phyloP scores from a whole-genome alignment of 805 yeast species.

The Diddensiella santjacobensis region DNA sequence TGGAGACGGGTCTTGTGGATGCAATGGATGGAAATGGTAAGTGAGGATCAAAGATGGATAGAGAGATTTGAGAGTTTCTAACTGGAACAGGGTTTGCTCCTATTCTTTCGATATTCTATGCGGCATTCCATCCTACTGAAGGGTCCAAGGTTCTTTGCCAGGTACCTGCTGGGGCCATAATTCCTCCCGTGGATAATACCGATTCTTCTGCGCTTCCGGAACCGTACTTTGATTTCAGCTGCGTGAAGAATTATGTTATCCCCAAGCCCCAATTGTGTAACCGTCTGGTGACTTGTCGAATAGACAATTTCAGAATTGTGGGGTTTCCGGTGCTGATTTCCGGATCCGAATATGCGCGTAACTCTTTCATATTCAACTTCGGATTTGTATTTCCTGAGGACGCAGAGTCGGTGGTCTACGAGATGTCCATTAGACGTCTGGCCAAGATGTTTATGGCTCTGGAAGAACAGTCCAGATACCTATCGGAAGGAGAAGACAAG shows the following conservation, averaged over 20 bases:
- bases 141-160: conserved; percentile 91
- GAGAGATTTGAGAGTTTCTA: background rate
- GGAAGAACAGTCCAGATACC: conserved; percentile 80
- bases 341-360: conserved; percentile 74
- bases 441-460: conserved; percentile 86
- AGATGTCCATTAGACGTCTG: conserved; percentile 74
- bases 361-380: conserved; percentile 88
- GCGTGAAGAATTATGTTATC: conserved; percentile 83
- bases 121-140: conserved; percentile 92
- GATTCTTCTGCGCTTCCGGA: conserved; percentile 37
- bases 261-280: conserved; percentile 93
- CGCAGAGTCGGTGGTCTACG: conserved; percentile 65
- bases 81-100: conserved; percentile 40
- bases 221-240: conserved; percentile 70
- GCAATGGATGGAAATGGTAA: conserved; percentile 10
- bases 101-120: conserved; percentile 82
- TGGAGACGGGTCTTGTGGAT: too few species aligned
- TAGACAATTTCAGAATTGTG: conserved; percentile 64
- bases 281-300: conserved; percentile 67
- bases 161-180: conserved; percentile 74
- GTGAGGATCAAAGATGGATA: too few species aligned
- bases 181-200: conserved; percentile 31
- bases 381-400: conserved; percentile 86
- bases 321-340: conserved; percentile 88
- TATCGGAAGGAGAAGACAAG: conserved; percentile 51